A percentile compares a stretch with the other conserved stretches of the same genome.
phyloP scores from a whole-genome alignment of 805 yeast species.

The Ogataea polymorpha region DNA sequence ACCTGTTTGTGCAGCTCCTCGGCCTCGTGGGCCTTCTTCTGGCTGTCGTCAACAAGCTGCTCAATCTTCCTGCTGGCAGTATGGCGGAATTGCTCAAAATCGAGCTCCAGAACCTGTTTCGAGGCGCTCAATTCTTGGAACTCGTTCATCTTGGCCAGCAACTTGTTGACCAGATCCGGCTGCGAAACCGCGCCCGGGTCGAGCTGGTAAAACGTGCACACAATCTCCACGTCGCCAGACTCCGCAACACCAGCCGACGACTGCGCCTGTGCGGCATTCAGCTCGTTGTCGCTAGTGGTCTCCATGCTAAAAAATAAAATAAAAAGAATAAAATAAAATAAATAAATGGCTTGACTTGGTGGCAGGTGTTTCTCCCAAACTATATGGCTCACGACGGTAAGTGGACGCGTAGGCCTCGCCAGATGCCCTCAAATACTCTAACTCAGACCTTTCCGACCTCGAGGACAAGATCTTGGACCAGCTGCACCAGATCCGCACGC shows the following conservation, averaged over 20 bases:
- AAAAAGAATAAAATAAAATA: conserved; percentile 1
- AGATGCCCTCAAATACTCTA: conserved; percentile 3
- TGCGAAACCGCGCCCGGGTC: conserved; percentile 23
- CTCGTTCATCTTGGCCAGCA: conserved; percentile 33
- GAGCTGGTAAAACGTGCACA: conserved; percentile 36
- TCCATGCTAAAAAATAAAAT: conserved; percentile 3
- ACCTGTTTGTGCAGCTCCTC: conserved; percentile 23
- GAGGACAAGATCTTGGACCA: conserved; percentile 24
- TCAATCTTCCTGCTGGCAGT: conserved; percentile 33
- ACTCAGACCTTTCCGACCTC: conserved; percentile 24
- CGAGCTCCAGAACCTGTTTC: conserved; percentile 35
- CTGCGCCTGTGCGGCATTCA: neutral
- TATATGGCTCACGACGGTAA: conserved; percentile 9
- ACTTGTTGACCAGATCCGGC: conserved; percentile 26
- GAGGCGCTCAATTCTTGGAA: conserved; percentile 37
- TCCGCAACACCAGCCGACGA: neutral
- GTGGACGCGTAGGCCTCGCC: conserved; percentile 1
- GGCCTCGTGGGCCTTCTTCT: conserved; percentile 22
- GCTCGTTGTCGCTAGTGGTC: conserved; percentile 2
- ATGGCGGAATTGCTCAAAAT: conserved; percentile 40
- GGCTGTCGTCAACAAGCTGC: conserved; percentile 30
- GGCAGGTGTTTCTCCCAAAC: conserved; percentile 4
- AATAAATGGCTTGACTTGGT: conserved; percentile 7
- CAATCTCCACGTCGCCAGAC: conserved; percentile 11
- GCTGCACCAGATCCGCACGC: conserved; percentile 18